phyloP scores from a whole-genome alignment of 345 rosid genomes.

The Microthlaspi erraticum region DNA sequence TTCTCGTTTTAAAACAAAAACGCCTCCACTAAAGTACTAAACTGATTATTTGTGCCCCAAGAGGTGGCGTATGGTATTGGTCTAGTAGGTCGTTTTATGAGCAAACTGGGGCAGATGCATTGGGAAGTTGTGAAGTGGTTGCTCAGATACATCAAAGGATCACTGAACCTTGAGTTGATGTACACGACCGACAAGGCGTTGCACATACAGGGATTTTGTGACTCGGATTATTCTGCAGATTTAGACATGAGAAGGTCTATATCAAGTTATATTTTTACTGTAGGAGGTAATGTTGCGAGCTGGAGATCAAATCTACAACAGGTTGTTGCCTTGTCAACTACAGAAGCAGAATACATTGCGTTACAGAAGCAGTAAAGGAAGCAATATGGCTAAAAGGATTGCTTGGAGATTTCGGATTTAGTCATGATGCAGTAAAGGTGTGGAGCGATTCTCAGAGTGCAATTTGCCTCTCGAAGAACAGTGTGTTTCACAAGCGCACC shows the following conservation, averaged over 20 bases:
- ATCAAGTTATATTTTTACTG: background rate
- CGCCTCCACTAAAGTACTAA: no score
- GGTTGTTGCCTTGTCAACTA: background rate
- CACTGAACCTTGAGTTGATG: background rate
- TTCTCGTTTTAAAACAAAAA: no score
- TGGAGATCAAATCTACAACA: background rate
- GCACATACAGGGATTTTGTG: background rate
- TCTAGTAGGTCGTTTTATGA: background rate
- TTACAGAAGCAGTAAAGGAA: background rate
- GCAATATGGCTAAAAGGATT: background rate
- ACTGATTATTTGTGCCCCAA: no score
- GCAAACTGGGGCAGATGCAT: background rate
- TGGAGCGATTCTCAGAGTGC: background rate
- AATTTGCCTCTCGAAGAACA: background rate
- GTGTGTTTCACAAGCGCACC: background rate
- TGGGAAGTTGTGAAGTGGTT: background rate
- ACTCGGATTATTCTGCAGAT: background rate
- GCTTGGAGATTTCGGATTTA: background rate
- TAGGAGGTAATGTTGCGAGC: background rate
- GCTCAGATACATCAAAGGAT: background rate
- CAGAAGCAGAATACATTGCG: background rate
- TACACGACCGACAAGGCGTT: background rate
- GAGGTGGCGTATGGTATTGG: background rate
- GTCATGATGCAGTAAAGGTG: background rate
- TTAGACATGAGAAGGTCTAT: background rate